Conservation (phyloP, 2,329 filamentous ascomycete genomes). For the Diplocarpon rosae region DNA sequence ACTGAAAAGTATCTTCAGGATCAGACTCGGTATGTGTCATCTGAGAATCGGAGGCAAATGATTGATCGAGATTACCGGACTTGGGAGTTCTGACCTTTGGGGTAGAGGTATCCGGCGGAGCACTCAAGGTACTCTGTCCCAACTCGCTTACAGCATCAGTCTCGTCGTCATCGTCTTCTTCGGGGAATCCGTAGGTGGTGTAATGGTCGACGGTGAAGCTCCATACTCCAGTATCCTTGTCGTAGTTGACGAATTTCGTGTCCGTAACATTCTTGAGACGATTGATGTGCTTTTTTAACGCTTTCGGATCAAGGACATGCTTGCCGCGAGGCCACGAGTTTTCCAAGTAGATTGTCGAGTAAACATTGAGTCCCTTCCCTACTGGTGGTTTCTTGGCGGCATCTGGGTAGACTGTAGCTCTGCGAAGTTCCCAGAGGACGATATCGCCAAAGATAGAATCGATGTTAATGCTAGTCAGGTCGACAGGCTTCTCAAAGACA, state of each 20-base stretch:
- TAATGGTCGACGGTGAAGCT: slow-evolving; percentile 91
- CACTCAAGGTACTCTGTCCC: slow-evolving; percentile 39
- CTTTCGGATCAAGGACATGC: slow-evolving; percentile 41
- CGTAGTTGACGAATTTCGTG: slow-evolving; percentile 75
- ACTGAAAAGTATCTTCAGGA: slow-evolving; percentile 28
- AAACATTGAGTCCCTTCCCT: slow-evolving; percentile 86
- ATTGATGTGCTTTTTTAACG: slow-evolving; percentile 68
- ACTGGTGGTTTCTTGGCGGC: slow-evolving; percentile 67
- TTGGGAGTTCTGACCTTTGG: slow-evolving; percentile 25
- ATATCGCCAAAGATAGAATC: slow-evolving; percentile 71
- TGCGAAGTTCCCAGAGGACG: slow-evolving; percentile 64
- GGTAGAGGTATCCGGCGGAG: slow-evolving; percentile 33
- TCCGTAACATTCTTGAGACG: slow-evolving; percentile 68
- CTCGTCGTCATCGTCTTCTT: slow-evolving; percentile 61
- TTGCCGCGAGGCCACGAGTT: slow-evolving; percentile 80
- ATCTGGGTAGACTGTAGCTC: slow-evolving; percentile 75
- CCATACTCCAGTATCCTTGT: slow-evolving; percentile 74
- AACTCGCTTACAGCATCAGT: slow-evolving; percentile 39
- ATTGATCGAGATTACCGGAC: slow-evolving; percentile 19
- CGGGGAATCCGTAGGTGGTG: slow-evolving; percentile 88
- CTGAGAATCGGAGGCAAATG: slow-evolving; percentile 30
- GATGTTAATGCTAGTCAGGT: slow-evolving; percentile 67
- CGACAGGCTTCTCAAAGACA: slow-evolving; percentile 69
- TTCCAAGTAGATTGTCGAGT: slow-evolving; percentile 74
- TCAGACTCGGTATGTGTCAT: slow-evolving; percentile 25